Conservation (phyloP, 2,329 filamentous ascomycete genomes). For the Apiospora pterosperma region DNA sequence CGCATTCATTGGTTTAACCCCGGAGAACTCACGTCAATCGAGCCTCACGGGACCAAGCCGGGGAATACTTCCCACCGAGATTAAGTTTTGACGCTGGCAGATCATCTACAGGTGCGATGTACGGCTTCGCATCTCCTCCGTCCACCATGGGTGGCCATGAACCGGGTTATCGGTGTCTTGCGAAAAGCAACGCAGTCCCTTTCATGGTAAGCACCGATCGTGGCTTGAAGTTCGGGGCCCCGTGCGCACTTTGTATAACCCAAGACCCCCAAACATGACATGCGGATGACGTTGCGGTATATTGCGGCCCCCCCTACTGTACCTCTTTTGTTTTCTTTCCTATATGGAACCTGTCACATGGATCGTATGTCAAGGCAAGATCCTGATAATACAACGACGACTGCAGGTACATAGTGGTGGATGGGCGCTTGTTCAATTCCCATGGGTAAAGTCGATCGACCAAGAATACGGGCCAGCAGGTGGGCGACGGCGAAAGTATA, state of each 20-base stretch:
- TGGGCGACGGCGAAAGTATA: not conserved
- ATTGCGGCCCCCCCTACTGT: not conserved
- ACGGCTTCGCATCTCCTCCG: too few relatives aligned
- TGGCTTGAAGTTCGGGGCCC: not conserved
- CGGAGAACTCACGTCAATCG: not conserved
- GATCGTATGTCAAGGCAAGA: not conserved
- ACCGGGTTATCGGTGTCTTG: not conserved
- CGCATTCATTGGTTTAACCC: not conserved
- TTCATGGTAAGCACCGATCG: not conserved
- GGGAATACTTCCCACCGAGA: not conserved
- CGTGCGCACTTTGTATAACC: not conserved
- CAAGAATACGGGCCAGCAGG: too few relatives aligned
- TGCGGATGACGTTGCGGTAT: not conserved
- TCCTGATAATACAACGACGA: not conserved
- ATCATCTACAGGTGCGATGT: not conserved
- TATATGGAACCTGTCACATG: not conserved
- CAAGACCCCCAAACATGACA: not conserved
- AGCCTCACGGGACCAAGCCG: not conserved
- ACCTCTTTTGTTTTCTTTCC: not conserved
- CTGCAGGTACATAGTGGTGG: too few relatives aligned
- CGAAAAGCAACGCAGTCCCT: not conserved
- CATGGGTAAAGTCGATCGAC: not conserved
- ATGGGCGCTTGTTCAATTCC: too few relatives aligned
- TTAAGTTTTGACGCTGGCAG: not conserved
- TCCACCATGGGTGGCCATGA: not conserved